These are phyloP conservation scores for Scutellaria baicalensis DNA, from an alignment of 257 asterid species.

Conservation along the genomic window DNA sequence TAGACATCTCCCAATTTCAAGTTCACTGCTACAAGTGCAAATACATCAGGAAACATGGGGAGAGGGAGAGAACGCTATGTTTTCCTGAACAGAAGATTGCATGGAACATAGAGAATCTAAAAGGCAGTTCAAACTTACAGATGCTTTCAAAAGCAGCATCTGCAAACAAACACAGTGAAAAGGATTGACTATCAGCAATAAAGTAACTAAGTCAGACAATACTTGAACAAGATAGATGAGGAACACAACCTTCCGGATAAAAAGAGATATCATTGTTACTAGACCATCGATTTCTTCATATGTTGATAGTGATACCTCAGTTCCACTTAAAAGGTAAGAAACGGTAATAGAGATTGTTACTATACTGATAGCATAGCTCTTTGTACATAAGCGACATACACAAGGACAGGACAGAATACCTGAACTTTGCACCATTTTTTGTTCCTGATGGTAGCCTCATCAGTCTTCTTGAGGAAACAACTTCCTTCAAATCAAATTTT, in stretches of 20 bases:
- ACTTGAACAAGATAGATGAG: constrained; percentile 7
- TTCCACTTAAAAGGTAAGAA: constrained; percentile 49
- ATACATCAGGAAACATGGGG: background rate
- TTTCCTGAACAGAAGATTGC: background rate
- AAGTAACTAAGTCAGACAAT: constrained; percentile 3
- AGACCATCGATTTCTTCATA: constrained; percentile 37
- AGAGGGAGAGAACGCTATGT: background rate
- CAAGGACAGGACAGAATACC: constrained; percentile 35
- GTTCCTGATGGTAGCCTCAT: constrained; percentile 44
- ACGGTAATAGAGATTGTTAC: background rate
- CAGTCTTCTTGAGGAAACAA: constrained; percentile 40
- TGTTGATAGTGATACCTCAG: constrained; percentile 56
- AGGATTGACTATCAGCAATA: constrained; percentile 4
- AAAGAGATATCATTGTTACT: constrained; percentile 33
- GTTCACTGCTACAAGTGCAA: background rate
- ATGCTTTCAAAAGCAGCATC: constrained; percentile 54
- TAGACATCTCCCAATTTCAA: background rate
- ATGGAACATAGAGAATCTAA: constrained; percentile 12
- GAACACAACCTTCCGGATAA: constrained; percentile 58
- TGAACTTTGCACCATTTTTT: constrained; percentile 69
- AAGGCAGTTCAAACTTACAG: constrained; percentile 48
- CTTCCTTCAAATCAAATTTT: constrained; percentile 45
- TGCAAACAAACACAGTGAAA: constrained; percentile 29
- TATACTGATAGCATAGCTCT: constrained; percentile 1
- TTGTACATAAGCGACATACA: constrained; percentile 1